Evolutionary conservation across 371 early-diverging fungal species (phyloP).

Genomic region (Dichotomocladium elegans): DNA sequence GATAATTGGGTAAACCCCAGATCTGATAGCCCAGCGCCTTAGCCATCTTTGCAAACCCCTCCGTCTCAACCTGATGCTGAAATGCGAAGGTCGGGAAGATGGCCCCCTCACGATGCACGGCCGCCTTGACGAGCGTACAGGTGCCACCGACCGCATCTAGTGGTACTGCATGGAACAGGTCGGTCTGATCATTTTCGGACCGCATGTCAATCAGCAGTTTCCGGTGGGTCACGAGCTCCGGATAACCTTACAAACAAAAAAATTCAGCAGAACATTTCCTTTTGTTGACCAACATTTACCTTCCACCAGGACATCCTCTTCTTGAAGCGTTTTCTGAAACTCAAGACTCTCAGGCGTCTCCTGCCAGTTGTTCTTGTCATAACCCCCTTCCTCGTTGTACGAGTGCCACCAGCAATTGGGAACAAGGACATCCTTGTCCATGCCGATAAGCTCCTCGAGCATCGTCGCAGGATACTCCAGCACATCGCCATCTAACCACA

Average conservation of each 20-base stretch:
- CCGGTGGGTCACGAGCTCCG: slow-evolving; percentile 36
- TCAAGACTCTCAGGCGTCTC: slow-evolving; percentile 52
- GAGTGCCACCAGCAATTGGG: slow-evolving; percentile 55
- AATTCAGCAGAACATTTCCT: neutral
- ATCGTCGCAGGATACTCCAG: slow-evolving; percentile 52
- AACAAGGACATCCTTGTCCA: slow-evolving; percentile 56
- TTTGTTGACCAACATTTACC: slow-evolving; percentile 10
- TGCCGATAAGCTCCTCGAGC: slow-evolving; percentile 46
- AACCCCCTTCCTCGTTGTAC: slow-evolving; percentile 38
- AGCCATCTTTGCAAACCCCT: slow-evolving; percentile 75
- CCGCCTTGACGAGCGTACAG: slow-evolving; percentile 56
- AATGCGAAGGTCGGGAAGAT: slow-evolving; percentile 61
- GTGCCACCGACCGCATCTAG: slow-evolving; percentile 69
- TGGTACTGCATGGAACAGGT: slow-evolving; percentile 28
- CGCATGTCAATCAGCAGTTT: slow-evolving; percentile 46
- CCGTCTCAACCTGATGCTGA: slow-evolving; percentile 72
- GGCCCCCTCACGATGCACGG: slow-evolving; percentile 66
- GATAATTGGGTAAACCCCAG: slow-evolving; percentile 46
- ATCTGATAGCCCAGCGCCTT: slow-evolving; percentile 52
- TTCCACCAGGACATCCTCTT: slow-evolving; percentile 22
- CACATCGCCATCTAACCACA: slow-evolving; percentile 74
- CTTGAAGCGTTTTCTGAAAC: slow-evolving; percentile 39
- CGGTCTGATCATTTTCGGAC: slow-evolving; percentile 16
- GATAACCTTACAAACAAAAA: slow-evolving; percentile 32
- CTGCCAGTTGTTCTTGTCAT: slow-evolving; percentile 61